Evolutionary conservation across 345 rosid species (phyloP).

Genomic region (Dovyalis caffra): DNA sequence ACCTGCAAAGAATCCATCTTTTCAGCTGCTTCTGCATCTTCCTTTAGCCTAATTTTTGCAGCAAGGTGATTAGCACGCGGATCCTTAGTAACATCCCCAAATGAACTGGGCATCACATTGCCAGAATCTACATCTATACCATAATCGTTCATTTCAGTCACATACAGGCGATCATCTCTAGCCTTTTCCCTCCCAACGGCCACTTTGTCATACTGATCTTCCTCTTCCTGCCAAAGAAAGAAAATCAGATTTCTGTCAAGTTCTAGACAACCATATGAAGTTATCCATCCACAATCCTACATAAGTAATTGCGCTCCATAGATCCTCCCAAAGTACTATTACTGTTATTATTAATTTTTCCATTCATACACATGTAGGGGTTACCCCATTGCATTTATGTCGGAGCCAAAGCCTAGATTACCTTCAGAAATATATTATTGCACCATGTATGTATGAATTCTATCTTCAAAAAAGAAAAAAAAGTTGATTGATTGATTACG

Average conservation of each 20-base stretch:
- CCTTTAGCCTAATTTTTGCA: slow-evolving; percentile 65
- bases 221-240: slow-evolving; percentile 56
- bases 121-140: slow-evolving; percentile 46
- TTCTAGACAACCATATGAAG: neutral
- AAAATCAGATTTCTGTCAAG: neutral
- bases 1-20: slow-evolving; percentile 46
- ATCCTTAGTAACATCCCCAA: slow-evolving; percentile 47
- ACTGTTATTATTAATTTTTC: no score
- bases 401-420: neutral
- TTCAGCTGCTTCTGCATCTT: slow-evolving; percentile 71
- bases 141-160: slow-evolving; percentile 50
- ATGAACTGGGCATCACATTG: slow-evolving; percentile 46
- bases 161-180: slow-evolving; percentile 47
- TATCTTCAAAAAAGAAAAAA: no score
- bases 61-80: slow-evolving; percentile 73
- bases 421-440: neutral
- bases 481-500: no score
- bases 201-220: slow-evolving; percentile 63
- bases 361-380: no score
- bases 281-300: neutral
- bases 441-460: neutral
- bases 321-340: no score
- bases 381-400: neutral
- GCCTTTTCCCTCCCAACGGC: slow-evolving; percentile 54
- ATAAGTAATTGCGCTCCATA: no score